These are phyloP conservation scores for Vigna trinervia DNA, from an alignment of 306 rosid genomes.

Conservation along the genomic window DNA sequence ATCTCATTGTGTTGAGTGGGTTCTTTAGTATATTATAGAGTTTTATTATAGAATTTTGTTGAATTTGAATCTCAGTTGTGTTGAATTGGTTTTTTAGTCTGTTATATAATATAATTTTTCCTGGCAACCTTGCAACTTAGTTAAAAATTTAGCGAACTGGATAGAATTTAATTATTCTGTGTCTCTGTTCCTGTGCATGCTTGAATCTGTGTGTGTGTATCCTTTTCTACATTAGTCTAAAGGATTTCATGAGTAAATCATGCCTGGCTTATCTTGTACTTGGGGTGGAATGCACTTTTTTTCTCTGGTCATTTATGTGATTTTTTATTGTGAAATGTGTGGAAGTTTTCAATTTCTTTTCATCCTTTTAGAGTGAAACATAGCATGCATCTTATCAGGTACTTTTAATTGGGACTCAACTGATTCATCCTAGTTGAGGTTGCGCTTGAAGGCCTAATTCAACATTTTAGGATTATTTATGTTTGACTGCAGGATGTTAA, in stretches of 20 bases:
- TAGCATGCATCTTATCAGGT: not conserved
- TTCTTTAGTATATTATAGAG: not conserved
- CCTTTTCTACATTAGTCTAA: not conserved
- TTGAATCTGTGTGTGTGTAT: not conserved
- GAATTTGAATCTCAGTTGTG: not conserved
- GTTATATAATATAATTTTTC: not conserved
- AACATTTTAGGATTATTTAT: not conserved
- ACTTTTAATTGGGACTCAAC: not conserved
- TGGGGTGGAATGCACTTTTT: not conserved
- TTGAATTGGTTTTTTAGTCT: not conserved
- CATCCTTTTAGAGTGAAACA: not conserved
- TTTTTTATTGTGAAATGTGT: constrained; percentile 26
- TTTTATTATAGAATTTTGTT: not conserved
- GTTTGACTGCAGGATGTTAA: constrained; percentile 16
- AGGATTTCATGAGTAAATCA: not conserved
- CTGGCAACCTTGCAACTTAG: constrained; percentile 1
- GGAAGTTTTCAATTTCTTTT: constrained; percentile 17
- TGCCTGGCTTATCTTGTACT: not conserved
- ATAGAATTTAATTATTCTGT: not conserved
- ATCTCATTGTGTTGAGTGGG: not conserved
- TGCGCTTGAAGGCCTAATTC: constrained; percentile 4
- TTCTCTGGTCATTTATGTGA: not conserved
- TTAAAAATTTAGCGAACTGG: constrained; percentile 2
- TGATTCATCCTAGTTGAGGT: not conserved
- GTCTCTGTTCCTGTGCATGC: not conserved